phyloP scores from a whole-genome alignment of 2,329 filamentous ascomycete genomes.

The Aspergillus japonicus region DNA sequence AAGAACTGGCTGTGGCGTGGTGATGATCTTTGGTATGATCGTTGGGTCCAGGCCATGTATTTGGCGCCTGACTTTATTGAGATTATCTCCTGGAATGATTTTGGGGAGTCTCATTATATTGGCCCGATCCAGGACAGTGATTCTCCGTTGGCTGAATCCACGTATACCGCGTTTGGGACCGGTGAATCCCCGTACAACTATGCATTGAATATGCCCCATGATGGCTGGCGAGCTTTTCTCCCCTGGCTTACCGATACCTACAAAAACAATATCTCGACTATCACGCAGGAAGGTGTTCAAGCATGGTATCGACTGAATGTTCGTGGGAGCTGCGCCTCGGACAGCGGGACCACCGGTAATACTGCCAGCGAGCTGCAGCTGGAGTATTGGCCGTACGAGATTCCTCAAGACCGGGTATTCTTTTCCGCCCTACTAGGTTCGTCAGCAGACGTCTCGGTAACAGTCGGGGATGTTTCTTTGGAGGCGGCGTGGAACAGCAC shows the following conservation, averaged over 20 bases:
- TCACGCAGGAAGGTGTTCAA: slow-evolving; percentile 23
- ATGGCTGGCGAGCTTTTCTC: slow-evolving; percentile 31
- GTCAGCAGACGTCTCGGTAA: slow-evolving; percentile 27
- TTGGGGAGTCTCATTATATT: slow-evolving; percentile 61
- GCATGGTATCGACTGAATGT: slow-evolving; percentile 27
- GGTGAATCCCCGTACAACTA: slow-evolving; percentile 42
- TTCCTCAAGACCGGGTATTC: slow-evolving; percentile 20
- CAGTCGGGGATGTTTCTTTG: slow-evolving; percentile 24
- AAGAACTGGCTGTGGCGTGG: slow-evolving; percentile 65
- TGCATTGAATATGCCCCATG: slow-evolving; percentile 26
- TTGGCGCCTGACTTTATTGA: slow-evolving; percentile 53
- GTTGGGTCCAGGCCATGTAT: slow-evolving; percentile 55
- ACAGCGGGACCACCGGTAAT: slow-evolving; percentile 28
- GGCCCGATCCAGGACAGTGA: slow-evolving; percentile 32
- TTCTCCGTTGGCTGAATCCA: slow-evolving; percentile 37
- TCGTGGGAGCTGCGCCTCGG: slow-evolving; percentile 14
- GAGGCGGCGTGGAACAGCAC: slow-evolving; percentile 23
- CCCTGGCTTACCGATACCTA: slow-evolving; percentile 38
- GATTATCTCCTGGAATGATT: slow-evolving; percentile 62
- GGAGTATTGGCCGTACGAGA: slow-evolving; percentile 19
- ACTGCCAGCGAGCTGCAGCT: slow-evolving; percentile 22
- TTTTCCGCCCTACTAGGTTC: slow-evolving; percentile 35
- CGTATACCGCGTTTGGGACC: slow-evolving; percentile 36
- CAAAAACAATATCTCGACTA: slow-evolving; percentile 25
- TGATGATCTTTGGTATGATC: slow-evolving; percentile 59